Evolutionary conservation across 192 early-diverging fungal species (phyloP), one percentile per base, ranked within the genome.

Genomic region (Gonapodya sp.): DNA sequence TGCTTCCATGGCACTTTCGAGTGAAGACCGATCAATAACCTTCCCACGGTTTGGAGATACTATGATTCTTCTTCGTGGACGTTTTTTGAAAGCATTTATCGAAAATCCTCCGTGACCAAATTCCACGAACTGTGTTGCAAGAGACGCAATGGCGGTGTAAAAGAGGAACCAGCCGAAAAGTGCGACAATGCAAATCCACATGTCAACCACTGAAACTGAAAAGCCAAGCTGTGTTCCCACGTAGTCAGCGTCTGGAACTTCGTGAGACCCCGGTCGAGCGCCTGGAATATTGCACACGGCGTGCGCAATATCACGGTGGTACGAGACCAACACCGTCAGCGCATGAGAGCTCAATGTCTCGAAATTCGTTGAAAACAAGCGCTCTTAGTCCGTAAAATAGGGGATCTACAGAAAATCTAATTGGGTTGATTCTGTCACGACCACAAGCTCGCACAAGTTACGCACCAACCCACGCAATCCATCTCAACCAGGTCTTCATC

Each of bases 221-320:
- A 92, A 92, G 34, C 89, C 84, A 75, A 87, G 90, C 36, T 85
- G 84, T 0, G 84, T 85, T 1, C 83, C 80, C 72, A 93, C 83
- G 83, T 93, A 93, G 73, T 91, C 86, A 30, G 88, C 86, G 36
- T 92, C 93, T 1, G 81, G 82, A 46, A 94, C 92, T 83, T 84
- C 85, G 73, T 81, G 77, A 36, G 85, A 75, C 36, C 91, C 90
- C 2, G 91, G 88, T 1, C 79, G 35, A 35, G 89, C 86, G 35
- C 93, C 93, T 34, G 84, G 86, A 85, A 92, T 85, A 1, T 91
- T 93, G 84, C 93, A 94, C 31, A 88, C 87, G 35, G 86, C 89
- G 82, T 92, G 85, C 14, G 73, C 73, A 34, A 86, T 82, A 34
- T 88, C 36, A 35, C 83, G 83, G 73, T 90, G 87, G 84, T 24